Base-by-base conservation (phyloP, 495 filamentous ascomycete species). In the Parmelia sp. region DNA sequence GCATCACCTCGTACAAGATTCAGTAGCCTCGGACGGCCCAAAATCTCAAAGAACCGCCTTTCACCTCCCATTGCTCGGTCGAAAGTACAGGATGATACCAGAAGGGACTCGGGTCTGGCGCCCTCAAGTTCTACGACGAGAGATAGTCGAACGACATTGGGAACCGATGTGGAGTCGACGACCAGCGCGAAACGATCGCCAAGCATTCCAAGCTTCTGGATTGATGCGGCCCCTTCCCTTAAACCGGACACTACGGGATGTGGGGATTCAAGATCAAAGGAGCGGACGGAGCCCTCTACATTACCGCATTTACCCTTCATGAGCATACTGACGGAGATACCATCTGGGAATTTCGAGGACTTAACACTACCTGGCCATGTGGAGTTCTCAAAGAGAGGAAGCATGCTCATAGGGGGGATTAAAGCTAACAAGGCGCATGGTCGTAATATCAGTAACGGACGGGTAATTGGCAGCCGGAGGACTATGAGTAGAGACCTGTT, bases 351-450 rank as follows among this genome's bases (percentile, higher is more conserved):
- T 35, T 75, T 87, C 39, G 82, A 82, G 39, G 82, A 78, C 58
- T 67, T 88, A 49, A 78, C 76, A 11, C 67, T 70, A 19, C 71
- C 77, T 25, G 79, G 78, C 58, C 73, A 80, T 27, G 72, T 88
- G 66, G 78, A 79, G 35, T 87, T 88, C 64, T 86, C 84, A 12
- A 83, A 80, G 58, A 76, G 84, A 36, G 81, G 81, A 27, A 83
- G 81, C 65, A 72, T 71, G 71, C 73, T 69, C 53, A 72, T 76
- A 61, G 69, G 76, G 64, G 65, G 78, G 59, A 74, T 79, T 74
- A 68, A 80, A 76, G 72, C 78, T 51, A 73, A 75, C 59, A 59
- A 76, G 12, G 69, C 62, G 25, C 69, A 65, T 70, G 69, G 40
- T 61, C 37, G 65, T 45, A n/a, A 55, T 57, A 25, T 64, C 67